Conservation (phyloP, 495 filamentous ascomycete species). For the Penicillium waksmanii region DNA sequence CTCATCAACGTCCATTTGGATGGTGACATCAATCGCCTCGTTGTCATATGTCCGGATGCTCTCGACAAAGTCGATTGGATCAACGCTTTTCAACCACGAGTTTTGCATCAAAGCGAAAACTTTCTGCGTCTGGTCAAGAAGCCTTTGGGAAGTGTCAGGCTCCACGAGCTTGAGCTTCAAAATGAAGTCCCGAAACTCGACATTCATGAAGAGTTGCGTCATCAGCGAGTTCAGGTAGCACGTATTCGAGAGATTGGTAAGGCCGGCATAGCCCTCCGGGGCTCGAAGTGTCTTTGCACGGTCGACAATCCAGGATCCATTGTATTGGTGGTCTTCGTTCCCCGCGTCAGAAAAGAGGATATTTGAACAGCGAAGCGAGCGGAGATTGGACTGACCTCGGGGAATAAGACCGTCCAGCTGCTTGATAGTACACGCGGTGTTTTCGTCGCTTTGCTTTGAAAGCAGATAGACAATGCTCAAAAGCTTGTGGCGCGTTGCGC, state of each 20-base stretch:
- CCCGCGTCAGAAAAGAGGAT: slow-evolving; percentile 8
- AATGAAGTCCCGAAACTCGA: slow-evolving; percentile 84
- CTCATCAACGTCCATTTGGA: slow-evolving; percentile 98
- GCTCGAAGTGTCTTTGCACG: slow-evolving; percentile 71
- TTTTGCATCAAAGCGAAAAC: slow-evolving; percentile 89
- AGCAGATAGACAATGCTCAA: slow-evolving; percentile 65
- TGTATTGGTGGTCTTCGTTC: slow-evolving; percentile 41
- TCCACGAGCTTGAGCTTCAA: slow-evolving; percentile 64
- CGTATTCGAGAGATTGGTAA: slow-evolving; percentile 91
- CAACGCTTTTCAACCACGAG: slow-evolving; percentile 69
- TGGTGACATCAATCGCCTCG: slow-evolving; percentile 77
- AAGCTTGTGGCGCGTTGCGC: slow-evolving; percentile 61
- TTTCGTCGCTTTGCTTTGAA: slow-evolving; percentile 53
- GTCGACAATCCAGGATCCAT: slow-evolving; percentile 56
- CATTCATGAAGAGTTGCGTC: slow-evolving; percentile 97
- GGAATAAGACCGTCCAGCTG: slow-evolving; percentile 57
- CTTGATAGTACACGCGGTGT: slow-evolving; percentile 55
- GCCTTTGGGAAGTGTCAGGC: slow-evolving; percentile 57
- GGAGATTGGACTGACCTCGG: slow-evolving; percentile 38
- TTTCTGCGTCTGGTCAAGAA: slow-evolving; percentile 76
- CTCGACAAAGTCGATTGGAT: slow-evolving; percentile 71
- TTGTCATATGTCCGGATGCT: slow-evolving; percentile 84
- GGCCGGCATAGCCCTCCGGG: slow-evolving; percentile 75
- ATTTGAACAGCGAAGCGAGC: not conserved
- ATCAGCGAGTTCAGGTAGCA: slow-evolving; percentile 97